Base-by-base conservation (phyloP, 139 green algal genomes). In the Spirogloea muscicola region DNA sequence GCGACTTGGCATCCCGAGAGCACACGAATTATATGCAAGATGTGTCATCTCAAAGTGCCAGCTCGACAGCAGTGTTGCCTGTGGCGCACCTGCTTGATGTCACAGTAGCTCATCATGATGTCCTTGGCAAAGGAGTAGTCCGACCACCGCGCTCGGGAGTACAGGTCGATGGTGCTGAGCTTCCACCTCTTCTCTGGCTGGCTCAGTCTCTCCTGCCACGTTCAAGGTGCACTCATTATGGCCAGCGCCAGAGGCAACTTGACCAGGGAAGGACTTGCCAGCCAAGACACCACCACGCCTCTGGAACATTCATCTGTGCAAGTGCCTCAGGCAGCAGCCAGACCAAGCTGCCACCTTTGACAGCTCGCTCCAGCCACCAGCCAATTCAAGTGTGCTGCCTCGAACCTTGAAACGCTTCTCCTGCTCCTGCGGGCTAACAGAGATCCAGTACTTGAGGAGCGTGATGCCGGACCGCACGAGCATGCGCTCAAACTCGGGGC, bases 391-490 rank as follows among this genome's bases (percentile, higher is more conserved):
- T 31, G 21, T 55, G 21, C 21, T 31, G 21, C 46, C 21, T 55
- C 21, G 46, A 29, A 69, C 60, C 60, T 69, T 38, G 40, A 86
- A 86, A 5, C 81, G 69, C 49, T 57, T 59, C 48, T 78, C 60
- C 60, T 86, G 81, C 71, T 84, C 77, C 58, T 79, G 69, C 16
- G 65, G n/a, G 38, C 25, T 73, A 0, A 86, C 64, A 0, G 44
- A 68, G 2, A 86, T 73, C 77, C 69, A 86, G 57, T 80, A 78
- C 48, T 86, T 86, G 34, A 86, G 31, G 52, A 86, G 67, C 5
- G 58, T 46, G 44, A 75, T 74, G 27, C 78, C 72, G 6, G 57
- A 78, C 1, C 69, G 51, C 2, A 76, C 60, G 25, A 84, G 52
- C 71, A 80, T 84, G 34, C 64, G 34, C 69, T 84, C 77, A 55